A percentile compares a stretch with the other conserved stretches of the same genome.
These are phyloP conservation scores for Incumbomyces lentus DNA, from an alignment of 2,329 filamentous ascomycete genomes.

Conservation along the genomic window DNA sequence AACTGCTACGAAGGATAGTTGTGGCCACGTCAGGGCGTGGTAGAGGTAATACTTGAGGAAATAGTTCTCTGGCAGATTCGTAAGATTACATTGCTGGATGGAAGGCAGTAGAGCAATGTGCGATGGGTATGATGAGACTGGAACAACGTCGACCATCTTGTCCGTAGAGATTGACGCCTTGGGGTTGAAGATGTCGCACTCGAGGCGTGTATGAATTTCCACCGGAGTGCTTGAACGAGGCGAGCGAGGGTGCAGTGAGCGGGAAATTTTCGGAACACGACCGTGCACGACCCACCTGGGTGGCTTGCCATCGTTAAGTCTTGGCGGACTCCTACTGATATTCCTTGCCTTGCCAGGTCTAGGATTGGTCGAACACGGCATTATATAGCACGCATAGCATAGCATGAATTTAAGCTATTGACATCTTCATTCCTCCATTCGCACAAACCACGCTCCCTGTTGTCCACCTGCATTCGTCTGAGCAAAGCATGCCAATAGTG, in stretches of 20 bases:
- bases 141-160: constrained; percentile 41
- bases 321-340: too few species aligned
- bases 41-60: constrained; percentile 99
- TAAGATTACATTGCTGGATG: constrained; percentile 96
- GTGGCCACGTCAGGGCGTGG: constrained; percentile 95
- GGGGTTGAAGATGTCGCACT: too few species aligned
- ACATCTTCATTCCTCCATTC: constrained; percentile 64
- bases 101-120: constrained; percentile 78
- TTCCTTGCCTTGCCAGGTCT: too few species aligned
- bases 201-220: too few species aligned
- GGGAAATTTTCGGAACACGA: too few species aligned
- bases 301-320: too few species aligned
- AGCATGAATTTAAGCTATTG: constrained; percentile 15
- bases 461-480: constrained; percentile 61
- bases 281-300: too few species aligned
- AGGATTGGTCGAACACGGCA: too few species aligned
- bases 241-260: too few species aligned
- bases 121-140: constrained; percentile 36
- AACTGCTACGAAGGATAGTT: constrained; percentile 92
- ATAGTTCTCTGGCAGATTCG: constrained; percentile 98
- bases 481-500: constrained; percentile 65
- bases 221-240: too few species aligned
- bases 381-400: too few species aligned
- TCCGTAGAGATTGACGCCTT: not conserved
- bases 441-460: constrained; percentile 72